These are phyloP conservation scores for Chaetomium olivaceum DNA, from an alignment of 2,329 filamentous ascomycete genomes.

Conservation along the genomic window DNA sequence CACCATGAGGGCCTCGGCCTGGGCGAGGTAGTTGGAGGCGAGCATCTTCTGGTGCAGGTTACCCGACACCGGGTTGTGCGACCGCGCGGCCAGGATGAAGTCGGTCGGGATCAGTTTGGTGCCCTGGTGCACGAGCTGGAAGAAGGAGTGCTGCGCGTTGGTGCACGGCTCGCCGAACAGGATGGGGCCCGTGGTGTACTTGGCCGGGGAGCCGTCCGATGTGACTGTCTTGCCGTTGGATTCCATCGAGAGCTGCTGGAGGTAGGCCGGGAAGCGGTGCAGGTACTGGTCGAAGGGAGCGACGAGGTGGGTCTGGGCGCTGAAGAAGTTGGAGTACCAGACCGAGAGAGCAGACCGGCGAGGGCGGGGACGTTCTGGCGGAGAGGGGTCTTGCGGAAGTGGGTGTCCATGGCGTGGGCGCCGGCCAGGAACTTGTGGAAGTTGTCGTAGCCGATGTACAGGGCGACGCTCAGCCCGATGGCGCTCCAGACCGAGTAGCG, in stretches of 20 bases:
- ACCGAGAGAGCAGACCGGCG: slow-evolving; percentile 93
- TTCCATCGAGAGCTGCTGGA: slow-evolving; percentile 99
- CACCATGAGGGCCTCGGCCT: slow-evolving; percentile 87
- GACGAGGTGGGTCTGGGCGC: slow-evolving; percentile 95
- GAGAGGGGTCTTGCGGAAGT: slow-evolving; percentile 88
- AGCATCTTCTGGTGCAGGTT: slow-evolving; percentile 97
- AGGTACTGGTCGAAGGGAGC: slow-evolving; percentile 99
- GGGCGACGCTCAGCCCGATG: slow-evolving; percentile 89
- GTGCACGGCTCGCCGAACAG: slow-evolving; percentile 98
- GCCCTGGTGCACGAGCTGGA: slow-evolving; percentile 98
- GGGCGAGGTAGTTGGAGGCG: slow-evolving; percentile 87
- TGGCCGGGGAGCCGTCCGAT: slow-evolving; percentile 82
- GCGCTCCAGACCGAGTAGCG: slow-evolving; percentile 99
- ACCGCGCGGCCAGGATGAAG: slow-evolving; percentile 95
- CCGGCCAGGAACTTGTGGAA: slow-evolving; percentile 95
- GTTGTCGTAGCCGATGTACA: slow-evolving; percentile 97
- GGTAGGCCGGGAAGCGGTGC: slow-evolving; percentile 97
- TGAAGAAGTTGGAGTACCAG: slow-evolving; percentile 99
- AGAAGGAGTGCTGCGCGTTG: slow-evolving; percentile 99
- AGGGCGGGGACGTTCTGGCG: slow-evolving; percentile 94
- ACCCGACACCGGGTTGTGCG: slow-evolving; percentile 90
- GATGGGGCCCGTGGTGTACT: slow-evolving; percentile 96
- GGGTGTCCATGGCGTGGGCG: slow-evolving; percentile 96
- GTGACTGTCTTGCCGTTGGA: slow-evolving; percentile 98
- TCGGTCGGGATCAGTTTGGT: slow-evolving; percentile 98